phyloP scores from a whole-genome alignment of 495 filamentous ascomycete species.

The Monascus purpureus region DNA sequence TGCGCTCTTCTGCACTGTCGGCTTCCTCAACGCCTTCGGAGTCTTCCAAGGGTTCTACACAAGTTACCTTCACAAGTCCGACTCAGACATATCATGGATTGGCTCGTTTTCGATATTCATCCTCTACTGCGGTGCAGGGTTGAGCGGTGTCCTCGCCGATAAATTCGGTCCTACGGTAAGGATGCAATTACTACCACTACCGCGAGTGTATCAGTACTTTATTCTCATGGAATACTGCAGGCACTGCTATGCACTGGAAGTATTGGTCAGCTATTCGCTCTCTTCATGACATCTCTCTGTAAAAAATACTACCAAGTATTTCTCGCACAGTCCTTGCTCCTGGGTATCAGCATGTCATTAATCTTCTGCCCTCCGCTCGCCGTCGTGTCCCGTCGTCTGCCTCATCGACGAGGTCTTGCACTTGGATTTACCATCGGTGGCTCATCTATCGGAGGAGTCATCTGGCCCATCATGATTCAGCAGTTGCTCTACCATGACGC shows the following conservation, averaged over 20 bases:
- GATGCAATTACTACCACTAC: background rate
- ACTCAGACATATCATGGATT: conserved; percentile 47
- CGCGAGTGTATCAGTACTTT: background rate
- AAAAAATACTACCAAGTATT: conserved; percentile 46
- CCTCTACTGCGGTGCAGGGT: conserved; percentile 19
- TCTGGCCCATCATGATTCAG: conserved; percentile 32
- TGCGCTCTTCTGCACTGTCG: conserved; percentile 37
- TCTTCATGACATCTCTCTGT: conserved; percentile 48
- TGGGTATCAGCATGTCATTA: conserved; percentile 35
- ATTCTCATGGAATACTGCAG: conserved; percentile 5
- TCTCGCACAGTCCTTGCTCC: conserved; percentile 44
- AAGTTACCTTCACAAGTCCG: conserved; percentile 26
- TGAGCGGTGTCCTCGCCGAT: conserved; percentile 24
- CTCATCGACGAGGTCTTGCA: conserved; percentile 36
- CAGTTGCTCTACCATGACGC: conserved; percentile 14
- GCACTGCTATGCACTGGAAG: conserved; percentile 14
- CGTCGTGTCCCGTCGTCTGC: conserved; percentile 40
- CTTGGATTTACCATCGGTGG: conserved; percentile 41
- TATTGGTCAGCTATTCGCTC: conserved; percentile 20
- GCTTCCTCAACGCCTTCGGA: conserved; percentile 51
- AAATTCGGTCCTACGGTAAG: conserved; percentile 20
- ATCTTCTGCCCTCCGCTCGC: conserved; percentile 38
- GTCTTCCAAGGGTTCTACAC: conserved; percentile 49
- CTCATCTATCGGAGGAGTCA: conserved; percentile 42
- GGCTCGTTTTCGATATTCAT: conserved; percentile 35